These are phyloP conservation scores for Verticillium nonalfalfae DNA, from an alignment of 2,329 filamentous ascomycete species.

Conservation along the genomic window DNA sequence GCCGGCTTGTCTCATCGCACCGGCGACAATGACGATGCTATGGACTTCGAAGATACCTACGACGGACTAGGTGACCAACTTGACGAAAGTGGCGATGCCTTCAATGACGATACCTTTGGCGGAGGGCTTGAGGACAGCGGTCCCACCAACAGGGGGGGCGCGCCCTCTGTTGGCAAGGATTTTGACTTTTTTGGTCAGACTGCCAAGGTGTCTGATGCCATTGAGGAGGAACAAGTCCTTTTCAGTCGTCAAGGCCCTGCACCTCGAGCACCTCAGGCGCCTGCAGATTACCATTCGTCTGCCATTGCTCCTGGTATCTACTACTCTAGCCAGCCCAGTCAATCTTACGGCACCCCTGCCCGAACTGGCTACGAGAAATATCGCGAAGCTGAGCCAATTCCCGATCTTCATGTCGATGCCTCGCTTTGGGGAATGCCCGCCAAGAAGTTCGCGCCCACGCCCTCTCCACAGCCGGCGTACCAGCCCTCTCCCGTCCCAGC, in stretches of 20 bases:
- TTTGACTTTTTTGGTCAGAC: slow-evolving; percentile 97
- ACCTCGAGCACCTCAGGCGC: slow-evolving; percentile 19
- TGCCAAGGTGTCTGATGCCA: slow-evolving; percentile 75
- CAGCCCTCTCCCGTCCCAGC: slow-evolving; percentile 25
- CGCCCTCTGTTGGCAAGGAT: slow-evolving; percentile 69
- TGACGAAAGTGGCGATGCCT: slow-evolving; percentile 84
- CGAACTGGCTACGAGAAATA: slow-evolving; percentile 91
- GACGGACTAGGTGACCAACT: slow-evolving; percentile 89
- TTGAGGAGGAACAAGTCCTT: slow-evolving; percentile 85
- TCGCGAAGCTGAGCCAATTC: slow-evolving; percentile 62
- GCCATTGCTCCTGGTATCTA: slow-evolving; percentile 15
- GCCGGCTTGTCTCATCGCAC: slow-evolving; percentile 66
- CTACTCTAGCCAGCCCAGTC: slow-evolving; percentile 29
- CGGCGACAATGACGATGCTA: slow-evolving; percentile 50
- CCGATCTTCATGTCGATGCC: slow-evolving; percentile 86
- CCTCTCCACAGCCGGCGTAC: slow-evolving; percentile 12
- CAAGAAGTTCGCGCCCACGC: slow-evolving; percentile 42
- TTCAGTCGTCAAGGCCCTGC: slow-evolving; percentile 58
- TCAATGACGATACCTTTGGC: slow-evolving; percentile 95
- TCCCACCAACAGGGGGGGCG: slow-evolving; percentile 21
- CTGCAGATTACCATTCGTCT: slow-evolving; percentile 1
- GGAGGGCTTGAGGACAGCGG: slow-evolving; percentile 33
- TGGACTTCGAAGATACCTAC: slow-evolving; percentile 94
- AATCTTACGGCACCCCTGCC: slow-evolving; percentile 40
- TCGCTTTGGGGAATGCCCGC: slow-evolving; percentile 79